phyloP scores from a whole-genome alignment of 2,329 filamentous ascomycete species.

The Ophiostoma quercus region DNA sequence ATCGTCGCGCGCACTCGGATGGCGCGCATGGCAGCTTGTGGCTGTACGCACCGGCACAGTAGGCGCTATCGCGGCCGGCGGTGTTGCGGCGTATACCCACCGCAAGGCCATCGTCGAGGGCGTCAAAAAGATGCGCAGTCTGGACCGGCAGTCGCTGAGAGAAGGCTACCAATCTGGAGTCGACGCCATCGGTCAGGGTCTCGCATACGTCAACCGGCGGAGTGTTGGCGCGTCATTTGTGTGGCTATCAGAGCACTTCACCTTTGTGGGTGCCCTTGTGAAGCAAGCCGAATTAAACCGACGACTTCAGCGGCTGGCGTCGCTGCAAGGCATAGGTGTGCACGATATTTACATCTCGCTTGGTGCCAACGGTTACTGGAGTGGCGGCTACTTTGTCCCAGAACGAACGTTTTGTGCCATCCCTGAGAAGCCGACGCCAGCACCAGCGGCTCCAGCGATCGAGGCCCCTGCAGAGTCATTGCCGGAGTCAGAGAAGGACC shows the following conservation, averaged over 20 bases:
- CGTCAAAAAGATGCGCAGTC: slow-evolving; percentile 41
- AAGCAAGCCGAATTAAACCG: slow-evolving; percentile 66
- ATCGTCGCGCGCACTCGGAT: slow-evolving; percentile 28
- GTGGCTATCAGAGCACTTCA: slow-evolving; percentile 77
- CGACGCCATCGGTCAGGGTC: slow-evolving; percentile 47
- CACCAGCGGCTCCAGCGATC: not conserved
- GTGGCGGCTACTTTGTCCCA: slow-evolving; percentile 53
- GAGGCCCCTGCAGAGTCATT: not conserved
- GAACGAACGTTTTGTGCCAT: slow-evolving; percentile 78
- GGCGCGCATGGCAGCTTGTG: slow-evolving; percentile 51
- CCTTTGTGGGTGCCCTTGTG: slow-evolving; percentile 76
- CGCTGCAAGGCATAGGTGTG: slow-evolving; percentile 61
- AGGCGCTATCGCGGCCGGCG: slow-evolving; percentile 72
- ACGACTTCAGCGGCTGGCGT: slow-evolving; percentile 58
- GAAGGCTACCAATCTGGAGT: slow-evolving; percentile 47
- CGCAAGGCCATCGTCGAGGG: slow-evolving; percentile 59
- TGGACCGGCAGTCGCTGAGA: slow-evolving; percentile 45
- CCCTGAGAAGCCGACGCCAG: slow-evolving; percentile 16
- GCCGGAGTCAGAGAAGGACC: not conserved
- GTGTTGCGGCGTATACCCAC: slow-evolving; percentile 75
- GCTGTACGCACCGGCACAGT: slow-evolving; percentile 78
- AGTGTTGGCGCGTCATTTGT: slow-evolving; percentile 63
- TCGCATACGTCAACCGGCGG: slow-evolving; percentile 54
- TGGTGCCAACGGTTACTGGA: slow-evolving; percentile 63
- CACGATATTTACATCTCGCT: slow-evolving; percentile 72